Conservation (phyloP, 129 eudicot species). For the Kitagawia praeruptora region DNA sequence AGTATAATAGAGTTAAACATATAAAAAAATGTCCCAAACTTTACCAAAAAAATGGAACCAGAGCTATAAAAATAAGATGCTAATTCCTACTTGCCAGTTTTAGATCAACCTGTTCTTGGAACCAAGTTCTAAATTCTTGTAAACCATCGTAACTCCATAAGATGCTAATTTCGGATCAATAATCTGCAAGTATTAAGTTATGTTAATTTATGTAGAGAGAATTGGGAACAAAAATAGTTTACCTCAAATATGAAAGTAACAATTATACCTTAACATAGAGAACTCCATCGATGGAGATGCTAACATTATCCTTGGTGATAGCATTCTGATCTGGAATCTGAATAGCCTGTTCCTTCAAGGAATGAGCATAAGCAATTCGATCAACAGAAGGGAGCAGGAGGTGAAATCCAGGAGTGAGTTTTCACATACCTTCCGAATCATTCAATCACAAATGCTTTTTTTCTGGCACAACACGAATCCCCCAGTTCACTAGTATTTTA, state of each 20-base stretch:
- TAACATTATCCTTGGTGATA: conserved; percentile 90
- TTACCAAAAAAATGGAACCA: no score
- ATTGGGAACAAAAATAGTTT: not conserved
- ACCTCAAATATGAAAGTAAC: not conserved
- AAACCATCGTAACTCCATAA: conserved; percentile 80
- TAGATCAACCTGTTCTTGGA: no score
- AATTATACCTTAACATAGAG: conserved; percentile 59
- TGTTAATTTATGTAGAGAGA: no score
- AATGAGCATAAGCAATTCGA: conserved; percentile 74
- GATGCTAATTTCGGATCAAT: conserved; percentile 78
- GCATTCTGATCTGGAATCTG: conserved; percentile 78
- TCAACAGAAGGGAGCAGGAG: conserved; percentile 69
- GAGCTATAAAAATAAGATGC: no score
- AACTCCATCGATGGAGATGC: conserved; percentile 72
- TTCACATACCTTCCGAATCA: conserved; percentile 68
- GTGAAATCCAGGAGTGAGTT: conserved; percentile 75
- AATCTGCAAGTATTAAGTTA: conserved; percentile 27
- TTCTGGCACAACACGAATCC: conserved; percentile 79
- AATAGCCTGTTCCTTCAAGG: conserved; percentile 78
- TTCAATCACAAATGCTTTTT: conserved; percentile 68
- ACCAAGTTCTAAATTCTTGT: no score
- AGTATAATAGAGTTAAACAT: no score
- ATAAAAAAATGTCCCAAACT: no score
- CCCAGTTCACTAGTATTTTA: conserved; percentile 73
- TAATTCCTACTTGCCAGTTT: no score